Conservation (phyloP, 805 yeast genomes). For the Candida bentonensis region DNA sequence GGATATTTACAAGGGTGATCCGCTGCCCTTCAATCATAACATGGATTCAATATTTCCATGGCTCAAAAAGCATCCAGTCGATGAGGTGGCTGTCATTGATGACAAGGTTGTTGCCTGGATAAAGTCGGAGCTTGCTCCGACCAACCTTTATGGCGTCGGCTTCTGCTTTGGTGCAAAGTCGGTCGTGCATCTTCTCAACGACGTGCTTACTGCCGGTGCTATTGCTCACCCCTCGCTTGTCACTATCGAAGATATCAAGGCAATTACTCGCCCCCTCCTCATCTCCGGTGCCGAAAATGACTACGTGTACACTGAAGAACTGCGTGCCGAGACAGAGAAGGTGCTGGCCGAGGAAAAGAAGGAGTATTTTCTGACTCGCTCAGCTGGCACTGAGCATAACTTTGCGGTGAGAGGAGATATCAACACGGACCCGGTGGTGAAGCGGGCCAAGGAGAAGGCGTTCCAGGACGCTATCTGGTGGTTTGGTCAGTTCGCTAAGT, state of each 20-base stretch:
- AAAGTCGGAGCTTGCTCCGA: not conserved
- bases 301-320: constrained; percentile 43
- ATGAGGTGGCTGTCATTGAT: constrained; percentile 19
- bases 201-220: constrained; percentile 41
- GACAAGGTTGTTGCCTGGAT: not conserved
- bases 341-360: constrained; percentile 40
- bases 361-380: constrained; percentile 46
- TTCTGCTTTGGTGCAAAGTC: constrained; percentile 79
- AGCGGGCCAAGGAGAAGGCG: constrained; percentile 56
- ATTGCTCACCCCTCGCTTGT: constrained; percentile 78
- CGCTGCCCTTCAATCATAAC: constrained; percentile 23
- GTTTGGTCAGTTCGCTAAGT: constrained; percentile 5
- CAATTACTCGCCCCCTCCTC: constrained; percentile 46
- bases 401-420: constrained; percentile 69
- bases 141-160: constrained; percentile 38
- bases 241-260: constrained; percentile 46
- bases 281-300: constrained; percentile 71
- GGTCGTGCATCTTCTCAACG: constrained; percentile 36
- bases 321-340: constrained; percentile 48
- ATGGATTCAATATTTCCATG: constrained; percentile 24
- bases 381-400: constrained; percentile 60
- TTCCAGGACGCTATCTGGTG: constrained; percentile 27
- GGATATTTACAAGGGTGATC: constrained; percentile 52
- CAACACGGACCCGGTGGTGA: constrained; percentile 30
- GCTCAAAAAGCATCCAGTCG: constrained; percentile 38